Evolutionary conservation across 768 basidiomycete genomes (phyloP).

Genomic region (Amanita polypyramis): DNA sequence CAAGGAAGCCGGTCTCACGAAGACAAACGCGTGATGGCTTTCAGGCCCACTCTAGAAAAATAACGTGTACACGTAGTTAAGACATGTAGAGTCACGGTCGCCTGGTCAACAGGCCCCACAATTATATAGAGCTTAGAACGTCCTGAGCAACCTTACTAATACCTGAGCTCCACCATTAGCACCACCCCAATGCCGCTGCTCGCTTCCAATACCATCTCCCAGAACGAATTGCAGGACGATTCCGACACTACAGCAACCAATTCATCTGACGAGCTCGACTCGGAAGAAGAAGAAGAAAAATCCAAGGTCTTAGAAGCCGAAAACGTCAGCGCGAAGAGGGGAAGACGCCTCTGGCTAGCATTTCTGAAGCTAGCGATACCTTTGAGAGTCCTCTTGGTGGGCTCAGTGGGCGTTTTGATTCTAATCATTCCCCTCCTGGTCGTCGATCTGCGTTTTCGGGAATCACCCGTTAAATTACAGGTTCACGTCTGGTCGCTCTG

Average conservation of each 20-base stretch:
- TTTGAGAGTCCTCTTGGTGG: constrained; percentile 48
- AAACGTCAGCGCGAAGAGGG: constrained; percentile 43
- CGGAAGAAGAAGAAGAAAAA: constrained; percentile 51
- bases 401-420: constrained; percentile 48
- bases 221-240: constrained; percentile 11
- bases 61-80: too few species aligned
- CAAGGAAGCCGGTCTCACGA: constrained; percentile 46
- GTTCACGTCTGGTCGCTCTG: constrained; percentile 59
- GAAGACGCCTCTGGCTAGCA: constrained; percentile 48
- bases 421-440: constrained; percentile 64
- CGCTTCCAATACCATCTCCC: background rate
- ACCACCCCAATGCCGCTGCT: too few species aligned
- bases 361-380: constrained; percentile 59
- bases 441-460: constrained; percentile 49
- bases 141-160: too few species aligned
- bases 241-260: constrained; percentile 44
- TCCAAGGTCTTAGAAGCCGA: constrained; percentile 16
- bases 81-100: too few species aligned
- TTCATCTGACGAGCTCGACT: constrained; percentile 63
- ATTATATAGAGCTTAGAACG: too few species aligned
- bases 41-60: too few species aligned
- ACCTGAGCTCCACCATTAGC: too few species aligned
- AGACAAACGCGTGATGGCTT: constrained; percentile 6
- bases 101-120: too few species aligned
- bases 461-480: constrained; percentile 36